Conservation (phyloP, 1,139 yeast species). For the Pneumocystis oryctolagi region DNA sequence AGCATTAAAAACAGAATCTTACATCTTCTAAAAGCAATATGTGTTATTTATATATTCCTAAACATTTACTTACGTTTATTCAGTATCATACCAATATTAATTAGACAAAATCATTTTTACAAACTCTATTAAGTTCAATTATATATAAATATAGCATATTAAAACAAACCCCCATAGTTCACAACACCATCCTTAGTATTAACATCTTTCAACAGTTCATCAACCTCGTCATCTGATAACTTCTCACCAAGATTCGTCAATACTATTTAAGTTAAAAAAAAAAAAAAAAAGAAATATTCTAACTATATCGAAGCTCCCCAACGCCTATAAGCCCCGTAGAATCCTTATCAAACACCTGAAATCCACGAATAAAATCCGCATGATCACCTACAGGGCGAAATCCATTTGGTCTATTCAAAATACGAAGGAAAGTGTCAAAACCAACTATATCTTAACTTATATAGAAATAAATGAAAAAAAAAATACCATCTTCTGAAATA, state of each 20-base stretch:
- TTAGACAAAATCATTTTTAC: constrained; percentile 88
- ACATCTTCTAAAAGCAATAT: not conserved
- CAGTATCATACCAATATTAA: constrained; percentile 21
- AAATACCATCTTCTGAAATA: constrained; percentile 25
- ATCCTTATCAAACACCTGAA: constrained; percentile 95
- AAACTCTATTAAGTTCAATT: constrained; percentile 33
- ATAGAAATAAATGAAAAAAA: constrained; percentile 14
- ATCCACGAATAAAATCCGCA: constrained; percentile 92
- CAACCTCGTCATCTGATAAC: constrained; percentile 77
- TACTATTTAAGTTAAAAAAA: constrained; percentile 22
- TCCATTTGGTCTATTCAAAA: constrained; percentile 77
- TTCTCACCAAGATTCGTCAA: constrained; percentile 90
- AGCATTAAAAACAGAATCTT: not conserved
- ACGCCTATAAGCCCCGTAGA: constrained; percentile 91
- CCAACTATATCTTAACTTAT: constrained; percentile 32
- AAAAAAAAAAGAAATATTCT: not conserved
- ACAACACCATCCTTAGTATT: constrained; percentile 88
- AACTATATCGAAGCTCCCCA: constrained; percentile 78
- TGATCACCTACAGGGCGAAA: constrained; percentile 84
- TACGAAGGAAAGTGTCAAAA: constrained; percentile 61
- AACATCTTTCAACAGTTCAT: constrained; percentile 88
- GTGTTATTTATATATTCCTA: not conserved
- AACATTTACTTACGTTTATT: not conserved
- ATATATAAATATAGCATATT: not conserved
- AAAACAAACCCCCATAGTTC: constrained; percentile 53